Evolutionary conservation across 306 rosid genomes (phyloP), one percentile per base, ranked within the genome.

Genomic region (Cercis canadensis): DNA sequence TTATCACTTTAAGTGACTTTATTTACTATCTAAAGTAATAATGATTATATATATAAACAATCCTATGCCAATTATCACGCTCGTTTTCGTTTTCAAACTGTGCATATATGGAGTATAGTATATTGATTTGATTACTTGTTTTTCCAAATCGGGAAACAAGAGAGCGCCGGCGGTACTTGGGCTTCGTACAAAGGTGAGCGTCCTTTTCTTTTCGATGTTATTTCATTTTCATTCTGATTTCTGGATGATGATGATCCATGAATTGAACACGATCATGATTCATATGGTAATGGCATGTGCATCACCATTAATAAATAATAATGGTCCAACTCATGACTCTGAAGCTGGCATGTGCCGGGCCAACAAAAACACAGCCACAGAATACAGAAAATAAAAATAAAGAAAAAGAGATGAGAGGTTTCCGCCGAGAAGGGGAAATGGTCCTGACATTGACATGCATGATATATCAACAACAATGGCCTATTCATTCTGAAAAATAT

Each of bases 341-440:
- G 33, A 65, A 76, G 73, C 74, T 55, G 55, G 79, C 82, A 67
- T 75, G 69, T 55, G 77, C 73, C 29, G 8, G 47, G 36, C 76
- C 65, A 63, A 46, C 43, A 50, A 45, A 66, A 72, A 19, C 49
- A 14, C 40, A 58, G 31, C 62, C 12, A 6, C 29, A 24, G 29
- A 24, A 24, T 24, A 24, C 29, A 14, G 51, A 7, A 58, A 16
- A 17, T 17, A 44, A 24, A 21, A 21, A 1, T 21, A 52, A 9
- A 36, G 0, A 12, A 31, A 52, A 41, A 52, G 13, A 46, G 37
- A 15, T 24, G 1, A 11, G 13, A 31, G 13, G 15, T n/a, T n/a
- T n/a, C n/a, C n/a, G n/a, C 17, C 15, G 32, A 16, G 71, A 13
- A 24, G 16, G 29, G 43, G 11, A 12, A 31, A 50, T 62, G 70